Percentiles rank a stretch among this genome's conserved stretches.
Conservation (phyloP, 257 asterid genomes). For the Capsicum baccatum region DNA sequence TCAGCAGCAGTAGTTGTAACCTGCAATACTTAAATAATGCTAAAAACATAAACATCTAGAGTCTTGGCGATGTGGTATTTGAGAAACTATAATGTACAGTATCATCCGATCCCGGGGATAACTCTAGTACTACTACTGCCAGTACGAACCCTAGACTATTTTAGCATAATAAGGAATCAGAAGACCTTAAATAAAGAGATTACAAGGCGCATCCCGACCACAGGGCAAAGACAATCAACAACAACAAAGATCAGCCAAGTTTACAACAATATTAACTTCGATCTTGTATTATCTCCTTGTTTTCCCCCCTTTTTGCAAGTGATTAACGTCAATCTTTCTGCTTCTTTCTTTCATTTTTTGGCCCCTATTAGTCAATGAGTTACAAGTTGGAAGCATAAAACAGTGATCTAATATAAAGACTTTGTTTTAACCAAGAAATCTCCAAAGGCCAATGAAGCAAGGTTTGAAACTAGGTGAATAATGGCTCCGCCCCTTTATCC, state of each 20-base stretch:
- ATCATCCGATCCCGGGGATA: neutral
- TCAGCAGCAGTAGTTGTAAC: no score
- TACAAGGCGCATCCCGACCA: neutral
- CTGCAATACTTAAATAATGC: no score
- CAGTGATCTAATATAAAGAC: neutral
- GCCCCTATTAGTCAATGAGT: neutral
- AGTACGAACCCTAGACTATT: neutral
- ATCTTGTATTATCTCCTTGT: neutral
- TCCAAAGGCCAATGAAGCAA: neutral
- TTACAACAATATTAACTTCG: neutral
- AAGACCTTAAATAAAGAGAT: neutral
- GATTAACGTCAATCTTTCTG: no score
- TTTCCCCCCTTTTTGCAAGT: neutral
- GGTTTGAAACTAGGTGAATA: neutral
- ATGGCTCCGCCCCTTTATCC: neutral
- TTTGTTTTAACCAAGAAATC: neutral
- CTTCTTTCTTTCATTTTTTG: neutral
- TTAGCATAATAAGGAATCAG: constrained; percentile 5
- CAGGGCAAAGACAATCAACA: neutral
- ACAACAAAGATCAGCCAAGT: neutral
- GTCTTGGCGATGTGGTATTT: neutral
- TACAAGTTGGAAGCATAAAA: neutral
- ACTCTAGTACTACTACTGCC: neutral
- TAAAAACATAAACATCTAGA: neutral
- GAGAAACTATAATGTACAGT: neutral